Evolutionary conservation across 2,329 filamentous ascomycete genomes (phyloP).

Genomic region (Myrmaecium sp.): DNA sequence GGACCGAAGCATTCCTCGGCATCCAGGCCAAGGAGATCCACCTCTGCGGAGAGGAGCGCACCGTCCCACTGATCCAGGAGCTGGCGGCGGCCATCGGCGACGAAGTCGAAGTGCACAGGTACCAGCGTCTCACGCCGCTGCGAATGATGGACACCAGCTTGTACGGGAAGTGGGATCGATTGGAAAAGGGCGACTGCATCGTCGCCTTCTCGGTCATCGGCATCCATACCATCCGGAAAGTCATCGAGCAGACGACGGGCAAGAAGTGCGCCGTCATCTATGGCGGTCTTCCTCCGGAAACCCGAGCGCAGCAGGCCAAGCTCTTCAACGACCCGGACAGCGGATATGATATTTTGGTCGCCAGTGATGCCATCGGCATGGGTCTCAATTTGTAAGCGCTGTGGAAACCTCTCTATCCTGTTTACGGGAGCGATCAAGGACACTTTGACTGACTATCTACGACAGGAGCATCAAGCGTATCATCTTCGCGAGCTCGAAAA

Average conservation of each 20-base stretch:
- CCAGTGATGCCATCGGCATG: slow-evolving; percentile 95
- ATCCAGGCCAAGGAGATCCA: slow-evolving; percentile 79
- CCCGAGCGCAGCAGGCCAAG: slow-evolving; percentile 73
- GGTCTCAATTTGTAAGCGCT: slow-evolving; percentile 71
- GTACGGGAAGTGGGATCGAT: slow-evolving; percentile 41
- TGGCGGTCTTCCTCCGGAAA: slow-evolving; percentile 80
- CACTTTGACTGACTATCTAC: slow-evolving; percentile 3
- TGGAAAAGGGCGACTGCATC: slow-evolving; percentile 80
- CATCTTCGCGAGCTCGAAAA: slow-evolving; percentile 64
- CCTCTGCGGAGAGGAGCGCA: slow-evolving; percentile 77
- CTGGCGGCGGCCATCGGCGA: slow-evolving; percentile 70
- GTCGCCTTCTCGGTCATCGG: slow-evolving; percentile 71
- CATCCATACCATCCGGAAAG: slow-evolving; percentile 63
- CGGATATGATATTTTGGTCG: slow-evolving; percentile 86
- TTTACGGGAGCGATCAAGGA: background rate
- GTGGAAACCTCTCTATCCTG: background rate
- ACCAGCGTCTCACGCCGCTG: slow-evolving; percentile 68
- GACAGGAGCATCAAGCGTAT: slow-evolving; percentile 62
- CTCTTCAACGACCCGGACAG: slow-evolving; percentile 93
- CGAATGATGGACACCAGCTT: slow-evolving; percentile 48
- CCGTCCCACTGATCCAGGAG: slow-evolving; percentile 60
- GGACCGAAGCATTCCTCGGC: slow-evolving; percentile 81
- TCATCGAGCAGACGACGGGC: slow-evolving; percentile 61
- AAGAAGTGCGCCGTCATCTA: slow-evolving; percentile 84
- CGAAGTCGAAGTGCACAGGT: slow-evolving; percentile 62